These are phyloP conservation scores for Peronospora tabacina DNA, from an alignment of 352 stramenopile species.

Conservation along the genomic window DNA sequence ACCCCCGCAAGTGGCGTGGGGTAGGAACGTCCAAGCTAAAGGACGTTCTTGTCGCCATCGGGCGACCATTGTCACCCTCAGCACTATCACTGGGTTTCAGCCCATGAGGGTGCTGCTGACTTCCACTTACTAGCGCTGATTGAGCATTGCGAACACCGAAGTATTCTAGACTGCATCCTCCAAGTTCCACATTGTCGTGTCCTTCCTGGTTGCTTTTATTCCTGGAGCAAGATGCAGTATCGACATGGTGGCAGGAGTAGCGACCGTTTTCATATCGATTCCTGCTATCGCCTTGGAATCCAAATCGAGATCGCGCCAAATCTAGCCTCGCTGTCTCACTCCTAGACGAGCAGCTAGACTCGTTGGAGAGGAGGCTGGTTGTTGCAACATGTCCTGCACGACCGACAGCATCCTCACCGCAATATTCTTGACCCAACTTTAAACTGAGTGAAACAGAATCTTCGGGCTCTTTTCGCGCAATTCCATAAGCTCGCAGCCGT, in stretches of 20 bases:
- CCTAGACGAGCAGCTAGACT: slow-evolving; percentile 12
- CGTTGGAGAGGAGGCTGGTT: slow-evolving; percentile 21
- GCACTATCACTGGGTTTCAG: slow-evolving; percentile 1
- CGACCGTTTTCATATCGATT: slow-evolving; percentile 12
- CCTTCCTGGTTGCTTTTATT: slow-evolving; percentile 12
- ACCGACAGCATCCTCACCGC: slow-evolving; percentile 1
- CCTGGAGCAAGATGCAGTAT: slow-evolving; percentile 3
- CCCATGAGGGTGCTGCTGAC: background rate
- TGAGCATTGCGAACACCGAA: slow-evolving; percentile 27
- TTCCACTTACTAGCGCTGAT: slow-evolving; percentile 16
- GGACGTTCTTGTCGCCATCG: slow-evolving; percentile 4
- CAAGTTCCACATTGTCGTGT: slow-evolving; percentile 9
- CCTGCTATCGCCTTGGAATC: slow-evolving; percentile 5
- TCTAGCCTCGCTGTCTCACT: slow-evolving; percentile 10
- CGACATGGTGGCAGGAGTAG: slow-evolving; percentile 6
- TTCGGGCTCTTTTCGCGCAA: slow-evolving; percentile 19
- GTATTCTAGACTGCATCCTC: slow-evolving; percentile 24
- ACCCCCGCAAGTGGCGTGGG: background rate
- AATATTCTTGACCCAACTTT: slow-evolving; percentile 34
- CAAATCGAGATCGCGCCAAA: slow-evolving; percentile 19
- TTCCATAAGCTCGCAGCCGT: slow-evolving; percentile 16
- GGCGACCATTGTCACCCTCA: background rate
- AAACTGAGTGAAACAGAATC: slow-evolving; percentile 40
- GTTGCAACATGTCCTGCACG: slow-evolving; percentile 1
- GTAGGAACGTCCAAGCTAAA: slow-evolving; percentile 12